Conservation (phyloP, 2,329 filamentous ascomycete species). For the Fusarium sp. region DNA sequence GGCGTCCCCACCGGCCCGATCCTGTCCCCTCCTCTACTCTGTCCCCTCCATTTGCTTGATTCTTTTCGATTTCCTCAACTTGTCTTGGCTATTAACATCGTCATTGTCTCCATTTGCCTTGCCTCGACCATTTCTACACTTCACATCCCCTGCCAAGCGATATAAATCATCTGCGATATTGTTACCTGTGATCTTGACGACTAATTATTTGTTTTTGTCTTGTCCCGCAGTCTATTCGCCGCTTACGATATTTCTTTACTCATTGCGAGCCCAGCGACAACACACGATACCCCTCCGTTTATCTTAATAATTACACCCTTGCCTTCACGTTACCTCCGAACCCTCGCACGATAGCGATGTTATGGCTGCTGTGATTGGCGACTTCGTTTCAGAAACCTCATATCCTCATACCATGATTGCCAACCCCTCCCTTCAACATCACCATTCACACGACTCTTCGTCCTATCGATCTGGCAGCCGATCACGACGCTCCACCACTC, state of each 20-base stretch:
- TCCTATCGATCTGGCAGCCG: slow-evolving; percentile 49
- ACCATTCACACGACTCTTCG: slow-evolving; percentile 57
- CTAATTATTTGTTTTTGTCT: slow-evolving; percentile 43
- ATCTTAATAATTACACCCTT: slow-evolving; percentile 27
- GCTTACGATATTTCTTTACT: slow-evolving; percentile 40
- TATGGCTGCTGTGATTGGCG: slow-evolving; percentile 76
- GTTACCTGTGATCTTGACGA: slow-evolving; percentile 35
- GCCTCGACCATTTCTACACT: slow-evolving; percentile 15
- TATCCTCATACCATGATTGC: slow-evolving; percentile 79
- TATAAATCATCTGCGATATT: slow-evolving; percentile 23
- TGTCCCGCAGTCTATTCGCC: slow-evolving; percentile 33
- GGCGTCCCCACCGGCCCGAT: slow-evolving; percentile 43
- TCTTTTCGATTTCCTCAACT: slow-evolving; percentile 43
- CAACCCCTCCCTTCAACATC: slow-evolving; percentile 61
- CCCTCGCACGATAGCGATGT: slow-evolving; percentile 53
- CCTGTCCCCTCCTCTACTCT: slow-evolving; percentile 41
- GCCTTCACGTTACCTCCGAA: slow-evolving; percentile 13
- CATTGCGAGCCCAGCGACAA: slow-evolving; percentile 34
- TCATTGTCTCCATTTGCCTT: slow-evolving; percentile 41
- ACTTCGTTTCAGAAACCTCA: slow-evolving; percentile 79
- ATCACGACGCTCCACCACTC: slow-evolving; percentile 50
- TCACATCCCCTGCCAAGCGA: slow-evolving; percentile 24
- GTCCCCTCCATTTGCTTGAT: slow-evolving; percentile 45
- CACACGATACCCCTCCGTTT: slow-evolving; percentile 41
- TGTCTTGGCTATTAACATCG: slow-evolving; percentile 42